phyloP scores from a whole-genome alignment of 805 yeast species.

The Pichia kluyveri region DNA sequence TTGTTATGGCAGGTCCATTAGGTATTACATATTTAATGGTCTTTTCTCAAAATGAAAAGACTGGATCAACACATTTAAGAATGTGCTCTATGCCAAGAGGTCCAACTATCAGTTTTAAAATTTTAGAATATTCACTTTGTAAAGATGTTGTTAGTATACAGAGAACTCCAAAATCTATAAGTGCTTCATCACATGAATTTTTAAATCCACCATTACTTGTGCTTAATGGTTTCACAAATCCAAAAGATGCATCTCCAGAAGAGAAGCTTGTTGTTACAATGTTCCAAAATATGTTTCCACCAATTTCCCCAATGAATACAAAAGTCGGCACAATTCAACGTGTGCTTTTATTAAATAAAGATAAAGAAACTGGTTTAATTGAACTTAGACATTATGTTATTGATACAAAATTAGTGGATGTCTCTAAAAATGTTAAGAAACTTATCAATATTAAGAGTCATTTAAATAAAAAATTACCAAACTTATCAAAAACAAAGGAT shows the following conservation, averaged over 20 bases:
- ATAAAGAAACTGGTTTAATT: conserved; percentile 58
- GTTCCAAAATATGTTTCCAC: conserved; percentile 94
- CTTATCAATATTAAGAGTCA: conserved; percentile 54
- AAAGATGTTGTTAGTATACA: conserved; percentile 68
- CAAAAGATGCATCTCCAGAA: conserved; percentile 51
- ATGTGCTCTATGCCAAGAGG: conserved; percentile 88
- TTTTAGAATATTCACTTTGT: conserved; percentile 66
- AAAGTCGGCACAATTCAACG: conserved; percentile 68
- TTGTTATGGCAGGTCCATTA: conserved; percentile 98
- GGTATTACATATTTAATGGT: conserved; percentile 85
- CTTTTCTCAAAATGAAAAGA: conserved; percentile 69
- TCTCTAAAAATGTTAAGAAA: conserved; percentile 62
- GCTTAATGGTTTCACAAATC: conserved; percentile 79
- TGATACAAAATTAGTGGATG: conserved; percentile 77
- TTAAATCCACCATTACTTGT: conserved; percentile 82
- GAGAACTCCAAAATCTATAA: conserved; percentile 70
- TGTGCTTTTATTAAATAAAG: conserved; percentile 75
- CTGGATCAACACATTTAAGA: conserved; percentile 77
- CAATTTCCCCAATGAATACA: conserved; percentile 79
- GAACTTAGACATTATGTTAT: conserved; percentile 87
- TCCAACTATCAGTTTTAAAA: conserved; percentile 81
- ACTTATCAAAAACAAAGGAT: conserved; percentile 57
- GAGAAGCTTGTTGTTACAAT: conserved; percentile 82
- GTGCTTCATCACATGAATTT: conserved; percentile 55
- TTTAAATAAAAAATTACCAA: conserved; percentile 59